Base-by-base conservation (phyloP, 495 filamentous ascomycete species). In the Xylaria palmicola region DNA sequence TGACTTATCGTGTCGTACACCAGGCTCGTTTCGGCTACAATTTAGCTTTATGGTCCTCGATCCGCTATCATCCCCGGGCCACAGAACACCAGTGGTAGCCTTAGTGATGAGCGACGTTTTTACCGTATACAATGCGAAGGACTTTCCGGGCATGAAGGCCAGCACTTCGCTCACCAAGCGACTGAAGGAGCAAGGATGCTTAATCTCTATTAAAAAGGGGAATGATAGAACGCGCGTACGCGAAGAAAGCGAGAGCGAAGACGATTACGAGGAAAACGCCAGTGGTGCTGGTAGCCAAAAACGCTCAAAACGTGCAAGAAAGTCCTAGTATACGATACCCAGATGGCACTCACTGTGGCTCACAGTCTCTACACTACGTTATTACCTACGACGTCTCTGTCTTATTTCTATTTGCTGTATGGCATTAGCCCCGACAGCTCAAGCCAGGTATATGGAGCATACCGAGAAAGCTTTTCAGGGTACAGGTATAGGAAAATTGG, bases 71-170 rank as follows among this genome's bases (percentile, higher is more conserved):
- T 73, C 75, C 58, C 61, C 66, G 12, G 88, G 88, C 0, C 79
- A 82, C 44, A 81, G 77, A 39, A 83, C 82, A 32, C 83, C 86
- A 10, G 85, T 90, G 24, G 76, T 89, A 6, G 85, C 87, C 0
- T 80, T 84, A 30, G 82, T 82, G 15, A 86, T 90, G 83, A 93
- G 88, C 61, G 86, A 91, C 41, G 77, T 86, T 8, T 97, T 98
- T 70, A 86, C 87, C 22, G 94, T 97, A 20, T 97, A 88, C 72
- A 91, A 91, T 19, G 92, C 93, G n/a, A 97, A 97, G 71, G 93
- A 97, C 72, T 98, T 98, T 63, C 91, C 91, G 0, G 93, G 94
- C 7, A 97, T 98, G 94, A 79, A 86, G 55, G 86, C 87, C 0
- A 89, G 86, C 68, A 89, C 86, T 24, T 74, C 79, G 22, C 68